phyloP scores from a whole-genome alignment of 164 flowering plant species.

The Annona cherimola region DNA sequence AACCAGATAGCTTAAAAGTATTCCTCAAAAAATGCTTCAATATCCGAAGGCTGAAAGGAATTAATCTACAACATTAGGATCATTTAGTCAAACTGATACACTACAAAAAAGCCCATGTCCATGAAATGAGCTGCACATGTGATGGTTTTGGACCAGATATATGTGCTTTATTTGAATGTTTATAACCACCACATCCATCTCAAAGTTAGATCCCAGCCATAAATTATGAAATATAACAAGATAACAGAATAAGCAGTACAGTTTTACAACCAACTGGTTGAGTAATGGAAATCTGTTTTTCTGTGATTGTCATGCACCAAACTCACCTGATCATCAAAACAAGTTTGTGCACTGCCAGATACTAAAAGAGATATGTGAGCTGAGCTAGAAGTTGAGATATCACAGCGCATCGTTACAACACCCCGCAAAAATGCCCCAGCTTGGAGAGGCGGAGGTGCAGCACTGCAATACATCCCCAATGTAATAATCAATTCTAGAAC shows the following conservation, averaged over 20 bases:
- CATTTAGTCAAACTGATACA: too few relatives aligned
- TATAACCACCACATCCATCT: not conserved
- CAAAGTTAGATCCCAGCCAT: not conserved
- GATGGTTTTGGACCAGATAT: too few relatives aligned
- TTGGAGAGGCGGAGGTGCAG: conserved; percentile 95
- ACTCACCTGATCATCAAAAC: conserved; percentile 84
- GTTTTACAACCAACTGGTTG: not conserved
- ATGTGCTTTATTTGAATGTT: too few relatives aligned
- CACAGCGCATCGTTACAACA: conserved; percentile 98
- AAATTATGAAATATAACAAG: not conserved
- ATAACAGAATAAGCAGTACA: too few relatives aligned
- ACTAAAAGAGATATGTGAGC: conserved; percentile 82
- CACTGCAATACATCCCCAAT: conserved; percentile 51
- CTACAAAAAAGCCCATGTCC: too few relatives aligned
- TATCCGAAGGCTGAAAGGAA: not conserved
- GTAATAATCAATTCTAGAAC: too few relatives aligned
- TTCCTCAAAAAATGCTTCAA: not conserved
- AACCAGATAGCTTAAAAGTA: not conserved
- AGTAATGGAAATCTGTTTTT: not conserved
- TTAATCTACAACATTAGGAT: not conserved
- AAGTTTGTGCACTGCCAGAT: conserved; percentile 89
- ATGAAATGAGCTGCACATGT: not conserved
- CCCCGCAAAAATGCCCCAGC: conserved; percentile 92
- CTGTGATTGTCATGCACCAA: not conserved
- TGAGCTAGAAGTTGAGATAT: conserved; percentile 84